phyloP scores from a whole-genome alignment of 2,329 filamentous ascomycete genomes.

The Didymella exigua region DNA sequence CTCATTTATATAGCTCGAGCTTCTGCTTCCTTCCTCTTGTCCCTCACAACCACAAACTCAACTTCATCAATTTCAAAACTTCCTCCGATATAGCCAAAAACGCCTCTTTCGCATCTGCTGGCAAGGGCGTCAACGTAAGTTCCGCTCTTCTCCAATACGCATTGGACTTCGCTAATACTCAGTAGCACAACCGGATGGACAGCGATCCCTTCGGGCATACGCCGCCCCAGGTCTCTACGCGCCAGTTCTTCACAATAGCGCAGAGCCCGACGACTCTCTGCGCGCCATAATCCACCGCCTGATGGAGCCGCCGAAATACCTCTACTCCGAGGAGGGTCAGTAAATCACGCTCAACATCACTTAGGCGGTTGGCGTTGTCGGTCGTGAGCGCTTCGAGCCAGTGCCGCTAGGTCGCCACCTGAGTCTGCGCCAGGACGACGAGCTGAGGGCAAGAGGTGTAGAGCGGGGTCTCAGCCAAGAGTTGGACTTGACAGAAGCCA shows the following conservation, averaged over 20 bases:
- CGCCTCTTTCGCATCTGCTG: background rate
- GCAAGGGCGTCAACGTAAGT: background rate
- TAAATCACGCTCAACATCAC: constrained; percentile 9
- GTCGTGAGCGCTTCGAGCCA: constrained; percentile 11
- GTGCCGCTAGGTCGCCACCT: background rate
- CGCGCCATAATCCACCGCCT: constrained; percentile 3
- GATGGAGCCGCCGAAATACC: background rate
- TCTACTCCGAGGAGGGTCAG: background rate
- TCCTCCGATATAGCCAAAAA: background rate
- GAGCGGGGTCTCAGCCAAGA: background rate
- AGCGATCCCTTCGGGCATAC: background rate
- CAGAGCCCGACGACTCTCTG: constrained; percentile 1
- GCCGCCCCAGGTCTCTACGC: constrained; percentile 14
- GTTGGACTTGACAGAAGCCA: background rate
- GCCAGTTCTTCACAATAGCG: background rate
- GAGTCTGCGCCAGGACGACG: background rate
- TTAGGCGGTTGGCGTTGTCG: constrained; percentile 12
- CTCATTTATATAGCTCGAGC: too few relatives aligned
- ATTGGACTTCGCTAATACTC: background rate
- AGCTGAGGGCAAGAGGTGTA: background rate
- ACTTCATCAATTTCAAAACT: background rate
- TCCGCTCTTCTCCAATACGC: too few relatives aligned
- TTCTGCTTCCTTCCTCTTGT: background rate
- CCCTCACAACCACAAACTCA: background rate
- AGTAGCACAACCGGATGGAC: background rate